Base-by-base conservation (phyloP, 225 moss, liverwort and hornwort genomes). In the Asterella californica region DNA sequence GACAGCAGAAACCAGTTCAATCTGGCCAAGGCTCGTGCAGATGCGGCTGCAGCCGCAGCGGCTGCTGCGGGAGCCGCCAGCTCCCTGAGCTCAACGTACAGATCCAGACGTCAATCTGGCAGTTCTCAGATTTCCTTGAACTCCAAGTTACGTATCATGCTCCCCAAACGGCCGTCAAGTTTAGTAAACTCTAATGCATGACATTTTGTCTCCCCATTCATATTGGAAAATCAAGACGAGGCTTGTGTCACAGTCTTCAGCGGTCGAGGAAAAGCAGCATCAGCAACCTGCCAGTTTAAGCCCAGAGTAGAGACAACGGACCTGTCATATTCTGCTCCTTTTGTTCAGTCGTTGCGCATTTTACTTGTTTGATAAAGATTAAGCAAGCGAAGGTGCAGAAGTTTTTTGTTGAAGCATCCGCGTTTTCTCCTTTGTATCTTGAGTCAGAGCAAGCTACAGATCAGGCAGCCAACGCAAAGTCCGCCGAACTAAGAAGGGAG, bases 11-110 rank as follows among this genome's bases (percentile, higher is more conserved):
- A 89, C 45, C 92, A 82, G 66, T 94, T 96, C 76, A 96, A 96
- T 70, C 85, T 91, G 83, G 94, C 94, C 9, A 97, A 97, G 80
- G 94, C 94, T 34, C 81, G 86, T 66, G 94, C 93, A 29, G 97
- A 97, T 87, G 91, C 93, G 1, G 96, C 88, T 1, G 94, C 97
- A 15, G 82, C 82, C 7, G 87, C 88, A 0, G 87, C 84, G 5
- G 88, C 88, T 14, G 78, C 84, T 15, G 92, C 76, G 32, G 82
- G 81, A 54, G 48, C 55, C 27, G 67, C 46, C 15, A 79, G 90
- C 60, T 90, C 91, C 33, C 79, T 84, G n/a, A 84, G 89, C 8
- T 94, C 94, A 18, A 93, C 89, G 0, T 88, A 89, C 70, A 83
- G 91, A 68, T 94, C 94, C 1, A 74, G 85, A 50, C 81, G 93